Base-by-base conservation (phyloP, 371 early-diverging fungal genomes). In the Phascolomyces articulosus region DNA sequence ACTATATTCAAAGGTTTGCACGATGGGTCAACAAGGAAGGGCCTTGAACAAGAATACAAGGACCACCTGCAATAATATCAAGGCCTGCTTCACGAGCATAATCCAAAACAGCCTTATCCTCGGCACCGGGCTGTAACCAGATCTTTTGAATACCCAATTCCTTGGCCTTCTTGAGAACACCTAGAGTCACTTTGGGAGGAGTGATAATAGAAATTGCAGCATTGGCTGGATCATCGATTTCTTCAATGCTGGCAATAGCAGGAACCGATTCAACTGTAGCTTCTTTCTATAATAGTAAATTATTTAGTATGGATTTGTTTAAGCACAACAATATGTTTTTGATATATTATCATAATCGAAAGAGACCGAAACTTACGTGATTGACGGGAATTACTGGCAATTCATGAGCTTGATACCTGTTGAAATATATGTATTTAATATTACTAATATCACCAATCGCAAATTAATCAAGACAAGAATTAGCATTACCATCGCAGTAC, bases 121-220 rank as follows among this genome's bases (percentile, higher is more conserved):
- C 92, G 51, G 87, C 87, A 41, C 92, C 94, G 0, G 95, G 95
- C 74, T 95, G 95, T 23, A 93, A 72, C 95, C 95, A 95, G 34
- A 93, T 62, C 28, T 84, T 68, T 38, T 65, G 73, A 64, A 93
- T 84, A 0, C 93, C 93, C 13, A 89, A 69, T 16, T 69, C 60
- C 18, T 85, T 79, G 9, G 91, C 93, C 40, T 89, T 78, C 24
- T 83, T 62, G 20, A 95, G 63, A 0, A 93, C 85, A 0, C 73
- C 58, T 0, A 83, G 74, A 1, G 94, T 91, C 10, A 91, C 86
- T 0, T 71, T 63, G 8, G 95, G 95, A 9, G 95, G 94, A 8
- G 93, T 93, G 29, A 95, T 87, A 64, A 94, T 78, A 1, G 93
- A 94, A 11, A 94, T 63, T 7, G 86, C 78, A 7, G 83, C 77